These are phyloP conservation scores for Rhizopus arrhizus DNA, from an alignment of 371 early-diverging fungal species.

Conservation along the genomic window DNA sequence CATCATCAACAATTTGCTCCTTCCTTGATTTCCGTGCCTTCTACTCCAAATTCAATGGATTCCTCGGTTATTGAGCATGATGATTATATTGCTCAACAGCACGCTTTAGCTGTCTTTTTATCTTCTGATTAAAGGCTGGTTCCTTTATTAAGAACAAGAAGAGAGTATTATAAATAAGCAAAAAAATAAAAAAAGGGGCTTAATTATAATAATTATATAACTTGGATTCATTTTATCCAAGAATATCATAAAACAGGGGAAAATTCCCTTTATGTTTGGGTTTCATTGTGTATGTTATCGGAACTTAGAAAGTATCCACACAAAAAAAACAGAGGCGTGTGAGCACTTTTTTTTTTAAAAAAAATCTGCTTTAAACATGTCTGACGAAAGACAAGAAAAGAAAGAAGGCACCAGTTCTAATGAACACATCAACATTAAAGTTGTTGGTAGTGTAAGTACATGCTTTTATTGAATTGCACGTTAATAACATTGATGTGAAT, in stretches of 20 bases:
- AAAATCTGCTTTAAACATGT: constrained; percentile 18
- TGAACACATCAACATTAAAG: constrained; percentile 90
- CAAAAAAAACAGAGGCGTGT: too few relatives aligned
- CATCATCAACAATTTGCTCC: constrained; percentile 27
- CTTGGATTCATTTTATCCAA: too few relatives aligned
- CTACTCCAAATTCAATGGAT: constrained; percentile 45
- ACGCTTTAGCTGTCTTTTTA: not conserved
- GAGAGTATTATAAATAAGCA: too few relatives aligned
- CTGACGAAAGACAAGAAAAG: constrained; percentile 46
- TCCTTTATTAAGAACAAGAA: not conserved
- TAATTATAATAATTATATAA: too few relatives aligned
- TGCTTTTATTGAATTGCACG: too few relatives aligned
- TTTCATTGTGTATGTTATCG: too few relatives aligned
- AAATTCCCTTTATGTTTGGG: too few relatives aligned
- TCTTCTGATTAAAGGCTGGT: not conserved
- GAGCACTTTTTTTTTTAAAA: not conserved
- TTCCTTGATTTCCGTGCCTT: constrained; percentile 41
- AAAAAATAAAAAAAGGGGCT: too few relatives aligned
- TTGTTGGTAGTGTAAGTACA: constrained; percentile 76
- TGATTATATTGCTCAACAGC: constrained; percentile 11
- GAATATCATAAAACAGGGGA: too few relatives aligned
- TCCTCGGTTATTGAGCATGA: constrained; percentile 22
- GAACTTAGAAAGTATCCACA: too few relatives aligned
- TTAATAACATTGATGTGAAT: too few relatives aligned
- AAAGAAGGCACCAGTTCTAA: constrained; percentile 48